A percentile compares a stretch with the other conserved stretches of the same genome.
Conservation (phyloP, 805 yeast genomes). For the Ogataea corticis region DNA sequence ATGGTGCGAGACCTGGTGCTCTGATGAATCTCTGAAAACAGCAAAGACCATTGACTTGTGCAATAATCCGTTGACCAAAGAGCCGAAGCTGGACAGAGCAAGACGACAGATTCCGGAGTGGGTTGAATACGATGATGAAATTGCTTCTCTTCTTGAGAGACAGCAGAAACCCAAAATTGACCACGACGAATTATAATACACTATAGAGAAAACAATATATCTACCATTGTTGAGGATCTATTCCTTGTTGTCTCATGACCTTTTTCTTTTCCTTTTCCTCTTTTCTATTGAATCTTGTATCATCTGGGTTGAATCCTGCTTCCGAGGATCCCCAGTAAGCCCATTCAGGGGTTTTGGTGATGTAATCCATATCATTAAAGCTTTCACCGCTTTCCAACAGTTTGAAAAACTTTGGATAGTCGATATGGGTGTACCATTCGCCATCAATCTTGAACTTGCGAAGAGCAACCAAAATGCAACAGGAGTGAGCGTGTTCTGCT, state of each 20-base stretch:
- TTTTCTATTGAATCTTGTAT: slow-evolving; percentile 65
- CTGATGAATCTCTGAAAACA: slow-evolving; percentile 53
- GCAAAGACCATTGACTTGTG: slow-evolving; percentile 86
- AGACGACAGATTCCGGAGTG: slow-evolving; percentile 79
- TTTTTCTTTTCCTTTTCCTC: slow-evolving; percentile 56
- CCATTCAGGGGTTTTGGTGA: slow-evolving; percentile 83
- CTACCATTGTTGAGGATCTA: slow-evolving; percentile 3
- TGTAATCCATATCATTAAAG: slow-evolving; percentile 79
- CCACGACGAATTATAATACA: slow-evolving; percentile 19
- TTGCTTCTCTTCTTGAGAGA: slow-evolving; percentile 33
- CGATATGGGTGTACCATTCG: slow-evolving; percentile 87
- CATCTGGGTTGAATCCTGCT: slow-evolving; percentile 90
- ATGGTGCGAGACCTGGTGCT: slow-evolving; percentile 95
- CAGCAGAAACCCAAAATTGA: neutral
- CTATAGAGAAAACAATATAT: neutral
- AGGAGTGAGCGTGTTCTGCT: slow-evolving; percentile 94
- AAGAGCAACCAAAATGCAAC: slow-evolving; percentile 85
- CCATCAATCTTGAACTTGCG: slow-evolving; percentile 66
- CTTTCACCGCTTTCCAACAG: slow-evolving; percentile 60
- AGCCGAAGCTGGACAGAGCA: slow-evolving; percentile 74
- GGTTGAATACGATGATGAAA: slow-evolving; percentile 61
- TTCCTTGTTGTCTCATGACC: slow-evolving; percentile 25
- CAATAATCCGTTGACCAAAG: slow-evolving; percentile 80
- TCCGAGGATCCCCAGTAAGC: slow-evolving; percentile 83
- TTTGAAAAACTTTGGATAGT: slow-evolving; percentile 74